A percentile compares a stretch with the other conserved stretches of the same genome.
Conservation (phyloP, 2,329 filamentous ascomycete genomes). For the Cordyceps sp. region DNA sequence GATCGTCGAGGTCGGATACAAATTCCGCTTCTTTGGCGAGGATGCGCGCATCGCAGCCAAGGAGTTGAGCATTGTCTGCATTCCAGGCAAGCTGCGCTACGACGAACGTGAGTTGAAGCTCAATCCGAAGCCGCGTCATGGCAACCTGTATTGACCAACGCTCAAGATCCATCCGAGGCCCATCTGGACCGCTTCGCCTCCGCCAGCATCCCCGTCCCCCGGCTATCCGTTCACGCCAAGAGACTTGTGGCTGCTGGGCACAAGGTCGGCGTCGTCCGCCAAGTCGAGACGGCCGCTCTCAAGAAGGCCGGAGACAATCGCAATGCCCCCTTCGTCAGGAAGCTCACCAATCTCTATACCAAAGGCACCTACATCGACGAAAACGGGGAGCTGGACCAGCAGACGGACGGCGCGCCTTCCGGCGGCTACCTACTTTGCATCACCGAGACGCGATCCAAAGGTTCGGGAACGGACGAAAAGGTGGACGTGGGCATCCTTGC, state of each 20-base stretch:
- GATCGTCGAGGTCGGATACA: constrained; percentile 93
- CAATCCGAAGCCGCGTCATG: not conserved
- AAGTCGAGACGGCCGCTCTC: constrained; percentile 85
- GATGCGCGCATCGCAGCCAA: constrained; percentile 82
- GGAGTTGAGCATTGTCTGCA: constrained; percentile 87
- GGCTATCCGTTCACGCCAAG: constrained; percentile 86
- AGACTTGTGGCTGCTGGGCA: constrained; percentile 80
- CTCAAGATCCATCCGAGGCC: constrained; percentile 64
- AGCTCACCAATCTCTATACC: constrained; percentile 92
- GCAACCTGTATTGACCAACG: not conserved
- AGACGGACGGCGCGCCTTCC: constrained; percentile 27
- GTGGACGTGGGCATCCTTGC: constrained; percentile 84
- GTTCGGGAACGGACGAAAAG: constrained; percentile 75
- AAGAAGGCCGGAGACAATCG: constrained; percentile 93
- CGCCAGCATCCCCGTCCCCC: constrained; percentile 85
- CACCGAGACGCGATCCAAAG: constrained; percentile 68
- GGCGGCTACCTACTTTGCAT: constrained; percentile 90
- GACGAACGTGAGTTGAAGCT: constrained; percentile 52
- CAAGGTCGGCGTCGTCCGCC: constrained; percentile 89
- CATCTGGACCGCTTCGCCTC: constrained; percentile 87
- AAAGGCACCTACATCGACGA: constrained; percentile 98
- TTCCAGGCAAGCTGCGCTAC: constrained; percentile 86
- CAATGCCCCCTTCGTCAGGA: constrained; percentile 79
- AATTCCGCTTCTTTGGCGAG: constrained; percentile 93
- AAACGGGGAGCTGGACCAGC: constrained; percentile 56